phyloP scores from a whole-genome alignment of 345 rosid species.

The Tarenaya hassleriana region DNA sequence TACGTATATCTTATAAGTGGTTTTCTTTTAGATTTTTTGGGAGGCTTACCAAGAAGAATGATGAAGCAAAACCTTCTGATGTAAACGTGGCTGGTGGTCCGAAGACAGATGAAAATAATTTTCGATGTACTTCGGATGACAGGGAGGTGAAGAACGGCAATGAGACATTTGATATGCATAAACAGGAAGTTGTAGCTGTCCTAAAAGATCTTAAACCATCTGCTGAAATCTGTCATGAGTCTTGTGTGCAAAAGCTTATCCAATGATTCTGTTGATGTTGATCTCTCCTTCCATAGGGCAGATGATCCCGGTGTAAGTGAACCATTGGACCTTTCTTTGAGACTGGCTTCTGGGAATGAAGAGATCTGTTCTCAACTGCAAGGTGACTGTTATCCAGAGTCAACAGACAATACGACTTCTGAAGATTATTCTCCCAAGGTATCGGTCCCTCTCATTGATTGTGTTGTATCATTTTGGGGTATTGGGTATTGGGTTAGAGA shows the following conservation, averaged over 20 bases:
- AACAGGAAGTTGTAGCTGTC: constrained; percentile 36
- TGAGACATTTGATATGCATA: constrained; percentile 42
- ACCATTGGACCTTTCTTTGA: constrained; percentile 14
- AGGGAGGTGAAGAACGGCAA: too few species aligned
- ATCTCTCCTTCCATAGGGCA: constrained; percentile 8
- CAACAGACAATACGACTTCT: not conserved
- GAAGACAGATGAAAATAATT: too few species aligned
- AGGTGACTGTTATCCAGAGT: not conserved
- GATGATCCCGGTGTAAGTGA: constrained; percentile 21
- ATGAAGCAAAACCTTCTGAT: too few species aligned
- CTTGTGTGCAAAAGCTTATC: constrained; percentile 16
- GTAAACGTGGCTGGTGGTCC: too few species aligned
- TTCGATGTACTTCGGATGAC: too few species aligned
- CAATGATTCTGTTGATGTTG: constrained; percentile 15
- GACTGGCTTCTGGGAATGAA: constrained; percentile 19
- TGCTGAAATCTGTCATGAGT: constrained; percentile 24
- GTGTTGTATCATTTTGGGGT: not conserved
- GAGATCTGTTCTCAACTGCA: too few species aligned
- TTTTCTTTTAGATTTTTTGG: too few species aligned
- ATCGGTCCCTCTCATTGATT: constrained; percentile 16
- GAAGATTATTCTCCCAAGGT: constrained; percentile 39
- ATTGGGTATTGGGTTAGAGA: not conserved
- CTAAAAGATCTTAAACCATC: constrained; percentile 39
- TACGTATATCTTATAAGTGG: too few species aligned
- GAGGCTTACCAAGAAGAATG: too few species aligned